Base-by-base conservation (phyloP, 768 basidiomycete genomes). In the Paxillus involutus region DNA sequence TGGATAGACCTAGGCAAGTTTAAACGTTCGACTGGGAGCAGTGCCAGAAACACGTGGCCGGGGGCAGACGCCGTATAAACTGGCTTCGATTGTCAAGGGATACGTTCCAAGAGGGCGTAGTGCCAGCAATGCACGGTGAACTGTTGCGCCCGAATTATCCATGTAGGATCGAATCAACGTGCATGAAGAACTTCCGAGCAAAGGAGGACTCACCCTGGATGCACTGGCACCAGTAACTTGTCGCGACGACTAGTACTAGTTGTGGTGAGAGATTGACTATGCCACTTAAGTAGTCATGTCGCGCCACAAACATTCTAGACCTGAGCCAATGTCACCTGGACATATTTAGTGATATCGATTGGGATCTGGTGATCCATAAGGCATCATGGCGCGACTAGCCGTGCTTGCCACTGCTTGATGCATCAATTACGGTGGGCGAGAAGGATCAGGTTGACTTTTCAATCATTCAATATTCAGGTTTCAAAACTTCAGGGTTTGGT, bases 261-360 rank as follows among this genome's bases (percentile, higher is more conserved):
- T 24, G 49, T 11, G 24, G 21, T 44, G 43, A 44, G 43, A 26
- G 21, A 44, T n/a, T 8, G 43, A 32, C 57, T 44, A 53, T 43
- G 51, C 33, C 48, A 47, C 17, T 24, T 44, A 47, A 40, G 48
- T 49, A 49, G 37, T n/a, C 30, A 21, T 44, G 42, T 21, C 42
- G 35, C 51, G 33, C 26, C 12, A 47, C 30, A 14, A n/a, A 33
- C 14, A 33, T 45, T 59, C 55, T 59, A 56, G 57, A 62, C 53
- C 42, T 16, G n/a, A n/a, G n/a, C n/a, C 13, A 26, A 33, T 33
- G 19, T 17, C 39, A 30, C 37, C 41, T 47, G 44, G 39, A 58
- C 48, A 35, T 2, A 55, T 44, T 57, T 61, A 49, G 52, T 29
- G 55, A 64, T 59, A 53, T 44, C 47, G 32, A 44, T 36, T 42